Evolutionary conservation across 2,329 filamentous ascomycete species (phyloP), one percentile per base, ranked within the genome.

Genomic region (Clonostachys solani): DNA sequence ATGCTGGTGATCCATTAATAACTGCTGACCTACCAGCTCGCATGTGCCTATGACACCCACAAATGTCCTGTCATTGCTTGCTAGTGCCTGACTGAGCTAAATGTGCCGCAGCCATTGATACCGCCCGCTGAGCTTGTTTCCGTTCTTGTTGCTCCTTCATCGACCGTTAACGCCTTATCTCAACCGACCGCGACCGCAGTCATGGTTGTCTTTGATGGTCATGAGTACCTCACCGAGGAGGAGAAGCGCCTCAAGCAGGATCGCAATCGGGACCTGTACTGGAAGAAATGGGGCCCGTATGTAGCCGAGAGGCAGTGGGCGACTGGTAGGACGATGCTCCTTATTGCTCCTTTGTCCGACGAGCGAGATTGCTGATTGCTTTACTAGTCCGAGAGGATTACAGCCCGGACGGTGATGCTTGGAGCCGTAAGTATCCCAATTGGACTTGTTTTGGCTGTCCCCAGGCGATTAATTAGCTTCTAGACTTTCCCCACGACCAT

Each of bases 201-300:
- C 49, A 97, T 97, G 92, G 92, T 96, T 64, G 80, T 95, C 61
- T 86, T 94, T 63, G 90, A 95, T 68, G 83, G 86, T 62, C 83
- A 94, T 69, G 88, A 94, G 64, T 92, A 90, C 68, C 79, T 92
- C 63, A 91, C 87, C 50, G 85, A 88, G 67, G 92, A 97, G 72
- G 92, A 97, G 76, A 87, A 87, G 67, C 86, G 94, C 44, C 79
- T 97, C 57, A 86, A 87, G 62, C 83, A 96, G 62, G 92, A 97
- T 68, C 82, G 84, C 50, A 82, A 92, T 54, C 85, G 86, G 53
- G 80, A 72, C 54, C 92, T 89, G 67, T 97, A 97, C 74, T 97
- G 92, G 92, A 97, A 97, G 81, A 90, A 87, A 83, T 96, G 92
- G 91, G 92, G 92, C 47, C 86, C 92, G 19, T 97, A 96, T 62